Evolutionary conservation across 805 yeast species (phyloP).

Genomic region (Kazachstania viticola): DNA sequence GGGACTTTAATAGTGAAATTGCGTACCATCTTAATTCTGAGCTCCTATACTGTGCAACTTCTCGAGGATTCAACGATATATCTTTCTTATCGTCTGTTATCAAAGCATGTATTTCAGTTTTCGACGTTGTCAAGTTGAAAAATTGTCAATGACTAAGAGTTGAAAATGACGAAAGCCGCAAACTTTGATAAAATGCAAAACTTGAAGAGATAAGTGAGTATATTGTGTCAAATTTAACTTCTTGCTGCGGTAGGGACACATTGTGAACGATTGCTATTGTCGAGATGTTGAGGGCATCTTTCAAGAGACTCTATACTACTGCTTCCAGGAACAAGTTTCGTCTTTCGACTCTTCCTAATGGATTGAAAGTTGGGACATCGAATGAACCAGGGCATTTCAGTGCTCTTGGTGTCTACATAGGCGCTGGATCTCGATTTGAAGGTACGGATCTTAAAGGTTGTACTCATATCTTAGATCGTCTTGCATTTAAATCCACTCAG

Average conservation of each 20-base stretch:
- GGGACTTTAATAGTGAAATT: conserved; percentile 67
- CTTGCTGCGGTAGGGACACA: no score
- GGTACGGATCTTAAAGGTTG: conserved; percentile 49
- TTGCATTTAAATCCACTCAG: conserved; percentile 70
- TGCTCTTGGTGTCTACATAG: conserved; percentile 79
- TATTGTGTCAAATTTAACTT: no score
- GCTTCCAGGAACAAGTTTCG: conserved; percentile 13
- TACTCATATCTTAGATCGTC: conserved; percentile 73
- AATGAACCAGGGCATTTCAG: conserved; percentile 83
- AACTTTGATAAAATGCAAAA: no score
- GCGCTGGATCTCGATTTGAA: conserved; percentile 87
- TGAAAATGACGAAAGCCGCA: background rate
- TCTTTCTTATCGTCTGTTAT: no score
- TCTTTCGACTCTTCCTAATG: conserved; percentile 49
- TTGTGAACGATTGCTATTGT: no score
- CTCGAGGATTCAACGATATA: no score
- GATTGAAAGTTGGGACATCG: conserved; percentile 73
- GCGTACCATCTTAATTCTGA: conserved; percentile 32
- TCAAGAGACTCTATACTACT: conserved; percentile 15
- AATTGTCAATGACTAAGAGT: background rate
- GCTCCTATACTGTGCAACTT: no score
- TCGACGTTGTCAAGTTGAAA: no score
- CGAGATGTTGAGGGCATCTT: conserved; percentile 7
- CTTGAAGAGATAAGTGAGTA: no score
- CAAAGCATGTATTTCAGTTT: no score